Evolutionary conservation across 441 rosid genomes (phyloP), one percentile per base, ranked within the genome.

Genomic region (Mallotus japonicus): DNA sequence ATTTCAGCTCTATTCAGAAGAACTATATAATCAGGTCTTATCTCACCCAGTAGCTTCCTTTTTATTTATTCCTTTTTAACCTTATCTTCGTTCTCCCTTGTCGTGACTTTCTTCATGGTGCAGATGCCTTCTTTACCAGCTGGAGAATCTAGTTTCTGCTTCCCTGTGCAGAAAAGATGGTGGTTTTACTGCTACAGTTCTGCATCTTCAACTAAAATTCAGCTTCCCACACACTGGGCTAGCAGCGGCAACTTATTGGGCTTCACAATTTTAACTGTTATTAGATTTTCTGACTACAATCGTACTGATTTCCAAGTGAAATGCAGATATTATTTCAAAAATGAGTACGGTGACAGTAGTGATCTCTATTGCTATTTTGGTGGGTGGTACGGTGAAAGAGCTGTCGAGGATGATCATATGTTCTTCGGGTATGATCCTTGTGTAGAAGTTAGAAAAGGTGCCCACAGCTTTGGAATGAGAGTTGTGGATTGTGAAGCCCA

Each of bases 251-350:
- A 28, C 0, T 28, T 28, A 1, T 28, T 28, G 32, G 32, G 32
- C 32, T 28, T 28, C 32, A 28, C 32, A 28, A 1, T 1, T 28
- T 28, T 28, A 28, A 28, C 32, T 28, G 32, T 28, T 28, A 28
- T 28, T 28, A 53, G 34, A 12, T 65, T 72, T 44, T 5, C 1
- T 28, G 19, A 2, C 2, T 1, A 7, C n/a, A 32, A 0, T 7
- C 2, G 2, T 20, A 2, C 9, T 42, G 49, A 47, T 8, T n/a
- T 57, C 40, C 46, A 47, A 2, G 61, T 76, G 7, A 65, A 24
- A 46, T 73, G 80, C 34, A 24, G 14, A 3, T 80, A 42, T 68
- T 71, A 62, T 65, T 67, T 74, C 16, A 67, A 75, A 22, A 71
- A 57, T 56, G 47, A 40, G 15, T 13, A 16, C 12, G 34, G 59